phyloP scores from a whole-genome alignment of 2,329 filamentous ascomycete species.

The Aaosphaeria arxii region DNA sequence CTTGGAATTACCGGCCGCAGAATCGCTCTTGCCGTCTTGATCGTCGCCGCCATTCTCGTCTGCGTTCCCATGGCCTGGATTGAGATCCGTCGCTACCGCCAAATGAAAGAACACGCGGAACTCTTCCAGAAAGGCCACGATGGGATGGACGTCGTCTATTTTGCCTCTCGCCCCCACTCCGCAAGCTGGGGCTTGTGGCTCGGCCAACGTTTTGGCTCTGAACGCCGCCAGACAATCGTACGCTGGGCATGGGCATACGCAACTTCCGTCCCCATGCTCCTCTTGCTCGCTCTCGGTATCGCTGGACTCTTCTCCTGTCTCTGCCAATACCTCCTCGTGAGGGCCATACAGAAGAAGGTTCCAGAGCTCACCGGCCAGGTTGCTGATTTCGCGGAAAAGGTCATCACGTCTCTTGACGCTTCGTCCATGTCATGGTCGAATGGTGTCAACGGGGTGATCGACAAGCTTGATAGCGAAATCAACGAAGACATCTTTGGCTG shows the following conservation, averaged over 20 bases:
- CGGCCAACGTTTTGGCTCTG: slow-evolving; percentile 61
- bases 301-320: slow-evolving; percentile 80
- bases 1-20: slow-evolving; percentile 68
- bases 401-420: slow-evolving; percentile 68
- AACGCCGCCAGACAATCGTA: slow-evolving; percentile 66
- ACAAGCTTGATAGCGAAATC: slow-evolving; percentile 63
- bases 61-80: slow-evolving; percentile 77
- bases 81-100: slow-evolving; percentile 74
- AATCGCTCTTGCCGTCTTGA: slow-evolving; percentile 72
- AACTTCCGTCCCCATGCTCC: slow-evolving; percentile 81
- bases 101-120: slow-evolving; percentile 66
- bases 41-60: slow-evolving; percentile 66
- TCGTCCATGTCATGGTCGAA: slow-evolving; percentile 74
- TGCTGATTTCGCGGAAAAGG: slow-evolving; percentile 73
- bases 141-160: slow-evolving; percentile 83
- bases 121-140: slow-evolving; percentile 70
- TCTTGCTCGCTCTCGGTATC: slow-evolving; percentile 77
- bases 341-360: slow-evolving; percentile 68
- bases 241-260: slow-evolving; percentile 85
- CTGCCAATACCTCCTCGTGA: slow-evolving; percentile 78
- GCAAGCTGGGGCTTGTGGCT: slow-evolving; percentile 69
- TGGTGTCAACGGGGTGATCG: slow-evolving; percentile 71
- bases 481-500: slow-evolving; percentile 84
- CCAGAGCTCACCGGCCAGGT: slow-evolving; percentile 73
- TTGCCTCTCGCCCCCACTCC: slow-evolving; percentile 77